A percentile compares a stretch with the other conserved stretches of the same genome.
Evolutionary conservation across 2,329 filamentous ascomycete species (phyloP).

Genomic region (Fusarium succisae): DNA sequence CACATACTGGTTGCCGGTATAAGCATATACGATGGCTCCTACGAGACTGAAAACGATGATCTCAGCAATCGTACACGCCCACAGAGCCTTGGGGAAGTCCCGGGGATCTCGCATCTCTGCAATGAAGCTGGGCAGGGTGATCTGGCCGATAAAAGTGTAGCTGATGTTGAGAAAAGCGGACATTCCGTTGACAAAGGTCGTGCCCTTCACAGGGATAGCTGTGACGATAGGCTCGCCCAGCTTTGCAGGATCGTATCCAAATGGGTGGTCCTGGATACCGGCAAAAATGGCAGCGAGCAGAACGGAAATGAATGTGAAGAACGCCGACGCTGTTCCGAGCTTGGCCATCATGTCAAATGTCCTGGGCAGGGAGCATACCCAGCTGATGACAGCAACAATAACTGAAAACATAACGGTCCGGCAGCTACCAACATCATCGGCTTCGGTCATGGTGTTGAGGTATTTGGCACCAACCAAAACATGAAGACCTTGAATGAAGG

Average conservation of each 20-base stretch:
- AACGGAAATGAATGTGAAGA: slow-evolving; percentile 92
- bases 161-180: slow-evolving; percentile 94
- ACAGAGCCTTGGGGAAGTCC: slow-evolving; percentile 93
- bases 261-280: slow-evolving; percentile 78
- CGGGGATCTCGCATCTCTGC: slow-evolving; percentile 83
- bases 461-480: slow-evolving; percentile 87
- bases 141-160: slow-evolving; percentile 96
- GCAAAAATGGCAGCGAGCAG: slow-evolving; percentile 85
- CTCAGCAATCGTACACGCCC: slow-evolving; percentile 88
- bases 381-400: slow-evolving; percentile 79
- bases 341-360: slow-evolving; percentile 85
- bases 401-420: slow-evolving; percentile 85
- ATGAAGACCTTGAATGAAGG: slow-evolving; percentile 85
- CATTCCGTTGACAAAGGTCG: slow-evolving; percentile 83
- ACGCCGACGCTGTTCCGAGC: slow-evolving; percentile 79
- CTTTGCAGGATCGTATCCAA: slow-evolving; percentile 65
- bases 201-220: slow-evolving; percentile 72
- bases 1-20: slow-evolving; percentile 89
- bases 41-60: slow-evolving; percentile 87
- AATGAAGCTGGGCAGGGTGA: slow-evolving; percentile 93
- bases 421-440: slow-evolving; percentile 67
- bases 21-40: slow-evolving; percentile 84
- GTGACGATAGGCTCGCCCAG: slow-evolving; percentile 73
- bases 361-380: slow-evolving; percentile 81
- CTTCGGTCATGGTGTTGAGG: slow-evolving; percentile 84